Percentiles rank a stretch among this genome's conserved stretches.
Evolutionary conservation across 257 asterid genomes (phyloP).

Genomic region (Solanum commersonii): DNA sequence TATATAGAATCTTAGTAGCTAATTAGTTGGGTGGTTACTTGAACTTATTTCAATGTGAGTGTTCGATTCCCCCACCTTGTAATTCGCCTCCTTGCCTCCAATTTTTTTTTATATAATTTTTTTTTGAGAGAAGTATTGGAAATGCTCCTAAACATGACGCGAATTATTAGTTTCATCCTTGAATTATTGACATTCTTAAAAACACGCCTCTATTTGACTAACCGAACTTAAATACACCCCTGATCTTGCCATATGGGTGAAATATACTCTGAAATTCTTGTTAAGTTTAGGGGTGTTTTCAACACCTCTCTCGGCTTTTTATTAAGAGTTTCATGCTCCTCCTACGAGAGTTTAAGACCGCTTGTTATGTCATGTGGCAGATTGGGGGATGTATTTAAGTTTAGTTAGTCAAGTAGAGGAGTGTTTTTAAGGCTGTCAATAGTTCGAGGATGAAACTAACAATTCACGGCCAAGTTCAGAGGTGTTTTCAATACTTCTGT

Average conservation of each 20-base stretch:
- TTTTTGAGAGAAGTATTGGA: background rate
- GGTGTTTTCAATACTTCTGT: background rate
- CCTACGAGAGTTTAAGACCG: background rate
- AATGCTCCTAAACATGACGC: background rate
- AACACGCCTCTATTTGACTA: background rate
- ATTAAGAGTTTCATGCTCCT: no score
- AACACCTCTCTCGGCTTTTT: background rate
- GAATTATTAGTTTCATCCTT: background rate
- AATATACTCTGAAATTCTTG: background rate
- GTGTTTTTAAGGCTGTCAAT: background rate
- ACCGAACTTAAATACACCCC: background rate
- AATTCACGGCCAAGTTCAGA: background rate
- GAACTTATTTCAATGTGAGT: background rate
- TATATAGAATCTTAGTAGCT: background rate
- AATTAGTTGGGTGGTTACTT: background rate
- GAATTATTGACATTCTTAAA: background rate
- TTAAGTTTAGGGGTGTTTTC: background rate
- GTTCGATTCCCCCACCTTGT: background rate
- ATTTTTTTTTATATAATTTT: no score
- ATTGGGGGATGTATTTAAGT: background rate
- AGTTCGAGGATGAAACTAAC: no score
- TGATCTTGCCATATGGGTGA: background rate
- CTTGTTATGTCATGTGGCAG: background rate
- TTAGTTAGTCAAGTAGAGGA: background rate
- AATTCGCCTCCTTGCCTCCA: background rate